These are phyloP conservation scores for Magnaporthiopsis poae DNA, from an alignment of 2,329 filamentous ascomycete genomes.

Conservation along the genomic window DNA sequence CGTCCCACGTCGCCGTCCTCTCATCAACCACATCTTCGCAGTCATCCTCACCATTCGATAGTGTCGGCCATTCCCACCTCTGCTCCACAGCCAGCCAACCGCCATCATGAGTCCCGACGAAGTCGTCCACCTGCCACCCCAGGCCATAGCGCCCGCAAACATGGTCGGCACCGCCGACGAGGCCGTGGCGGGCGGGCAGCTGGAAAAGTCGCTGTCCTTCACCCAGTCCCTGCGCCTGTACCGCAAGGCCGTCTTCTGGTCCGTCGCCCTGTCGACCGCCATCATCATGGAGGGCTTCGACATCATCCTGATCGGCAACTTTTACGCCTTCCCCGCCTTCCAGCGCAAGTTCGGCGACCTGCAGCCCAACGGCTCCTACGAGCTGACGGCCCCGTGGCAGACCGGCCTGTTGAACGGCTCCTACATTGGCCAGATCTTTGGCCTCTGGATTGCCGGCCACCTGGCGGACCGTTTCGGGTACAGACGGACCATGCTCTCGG, in stretches of 20 bases:
- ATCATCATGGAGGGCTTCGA: conserved; percentile 34
- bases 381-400: conserved; percentile 47
- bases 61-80: no score
- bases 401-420: conserved; percentile 45
- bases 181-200: background rate
- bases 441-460: conserved; percentile 44
- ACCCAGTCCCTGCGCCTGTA: conserved; percentile 11
- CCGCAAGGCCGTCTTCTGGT: conserved; percentile 24
- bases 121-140: background rate
- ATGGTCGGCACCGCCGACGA: background rate
- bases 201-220: conserved; percentile 9
- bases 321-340: conserved; percentile 24
- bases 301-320: conserved; percentile 15
- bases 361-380: conserved; percentile 26
- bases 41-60: background rate
- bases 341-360: conserved; percentile 15
- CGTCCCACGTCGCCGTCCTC: no score
- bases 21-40: background rate
- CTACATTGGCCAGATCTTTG: conserved; percentile 44
- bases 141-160: background rate
- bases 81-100: background rate
- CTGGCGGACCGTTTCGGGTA: conserved; percentile 41
- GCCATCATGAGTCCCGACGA: background rate
- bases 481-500: conserved; percentile 37
- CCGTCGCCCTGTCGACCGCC: conserved; percentile 21